A percentile compares a stretch with the other conserved stretches of the same genome.
Conservation (phyloP, 2,329 filamentous ascomycete genomes). For the Pseudofabraea citricarpa region DNA sequence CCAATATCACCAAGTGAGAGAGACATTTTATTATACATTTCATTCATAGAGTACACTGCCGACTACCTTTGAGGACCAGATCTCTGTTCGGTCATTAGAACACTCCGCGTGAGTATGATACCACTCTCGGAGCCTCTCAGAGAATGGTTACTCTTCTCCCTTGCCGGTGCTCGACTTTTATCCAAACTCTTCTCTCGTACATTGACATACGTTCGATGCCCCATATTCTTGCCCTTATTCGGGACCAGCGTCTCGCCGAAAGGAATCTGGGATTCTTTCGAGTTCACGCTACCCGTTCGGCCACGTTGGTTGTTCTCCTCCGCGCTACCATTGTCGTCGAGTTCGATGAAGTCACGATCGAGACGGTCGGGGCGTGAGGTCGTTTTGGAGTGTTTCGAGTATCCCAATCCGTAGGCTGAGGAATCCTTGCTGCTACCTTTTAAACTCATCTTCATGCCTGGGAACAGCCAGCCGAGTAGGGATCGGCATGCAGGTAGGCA, state of each 20-base stretch:
- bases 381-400: not conserved
- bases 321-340: not conserved
- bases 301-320: not conserved
- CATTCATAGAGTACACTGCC: no score
- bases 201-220: not conserved
- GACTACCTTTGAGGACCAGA: not conserved
- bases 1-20: no score
- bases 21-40: no score
- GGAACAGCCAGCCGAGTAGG: conserved; percentile 15
- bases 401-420: not conserved
- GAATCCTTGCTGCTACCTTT: not conserved
- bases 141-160: no score
- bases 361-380: not conserved
- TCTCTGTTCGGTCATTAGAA: not conserved
- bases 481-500: conserved; percentile 35
- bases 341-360: conserved; percentile 1
- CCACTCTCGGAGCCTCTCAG: not conserved
- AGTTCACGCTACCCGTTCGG: not conserved
- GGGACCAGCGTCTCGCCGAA: not conserved
- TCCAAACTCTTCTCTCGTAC: not conserved
- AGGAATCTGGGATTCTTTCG: not conserved
- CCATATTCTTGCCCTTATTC: not conserved
- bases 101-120: not conserved
- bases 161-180: not conserved
- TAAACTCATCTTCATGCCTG: conserved; percentile 19